Conservation (phyloP, 129 eudicot species). For the Heracleum sosnowskyi region DNA sequence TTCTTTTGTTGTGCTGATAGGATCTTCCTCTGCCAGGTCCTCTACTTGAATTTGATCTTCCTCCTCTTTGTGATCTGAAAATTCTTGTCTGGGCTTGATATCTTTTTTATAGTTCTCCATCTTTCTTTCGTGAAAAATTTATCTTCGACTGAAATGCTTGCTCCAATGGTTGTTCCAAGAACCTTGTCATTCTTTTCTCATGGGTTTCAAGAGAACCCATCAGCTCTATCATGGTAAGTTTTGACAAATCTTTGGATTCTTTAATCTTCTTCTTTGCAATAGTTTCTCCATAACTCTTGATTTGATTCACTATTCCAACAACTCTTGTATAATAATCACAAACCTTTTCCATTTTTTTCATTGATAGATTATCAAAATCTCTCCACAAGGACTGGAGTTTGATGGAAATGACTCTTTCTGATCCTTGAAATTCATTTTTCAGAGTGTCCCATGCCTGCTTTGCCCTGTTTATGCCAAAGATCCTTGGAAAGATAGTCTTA, state of each 20-base stretch:
- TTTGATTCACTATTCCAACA: neutral
- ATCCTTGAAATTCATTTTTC: too few species aligned
- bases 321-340: neutral
- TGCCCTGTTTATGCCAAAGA: conserved; percentile 1
- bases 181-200: too few species aligned
- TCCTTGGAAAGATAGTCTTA: conserved; percentile 8
- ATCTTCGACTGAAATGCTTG: too few species aligned
- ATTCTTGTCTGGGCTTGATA: too few species aligned
- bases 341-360: neutral
- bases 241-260: conserved; percentile 8
- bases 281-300: neutral
- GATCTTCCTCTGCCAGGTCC: neutral
- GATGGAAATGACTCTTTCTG: too few species aligned
- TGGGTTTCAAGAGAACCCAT: neutral
- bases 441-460: conserved; percentile 7
- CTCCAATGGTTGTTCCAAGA: too few species aligned
- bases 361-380: neutral
- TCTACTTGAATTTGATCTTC: neutral
- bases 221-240: neutral
- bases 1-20: neutral
- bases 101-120: neutral
- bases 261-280: neutral
- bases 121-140: too few species aligned
- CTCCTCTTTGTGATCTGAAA: neutral
- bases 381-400: neutral